These are phyloP conservation scores for Globisporangium iwayamae DNA, from an alignment of 352 stramenopile species.

Conservation along the genomic window DNA sequence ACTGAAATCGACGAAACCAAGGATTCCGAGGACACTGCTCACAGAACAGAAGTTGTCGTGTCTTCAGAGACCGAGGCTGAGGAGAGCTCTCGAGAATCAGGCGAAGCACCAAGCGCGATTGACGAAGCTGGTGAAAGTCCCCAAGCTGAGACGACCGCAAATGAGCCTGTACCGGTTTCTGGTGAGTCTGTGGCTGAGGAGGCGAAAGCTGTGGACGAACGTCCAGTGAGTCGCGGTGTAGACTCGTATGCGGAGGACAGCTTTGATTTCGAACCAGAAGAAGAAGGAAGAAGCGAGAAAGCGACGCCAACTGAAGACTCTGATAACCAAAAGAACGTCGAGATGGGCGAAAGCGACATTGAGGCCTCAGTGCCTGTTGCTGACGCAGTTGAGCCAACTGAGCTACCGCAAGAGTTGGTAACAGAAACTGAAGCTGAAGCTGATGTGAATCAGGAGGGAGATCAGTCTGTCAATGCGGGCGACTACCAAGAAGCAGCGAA, in stretches of 20 bases:
- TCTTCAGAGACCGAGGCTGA: neutral
- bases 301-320: neutral
- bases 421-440: neutral
- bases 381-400: neutral
- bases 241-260: slow-evolving; percentile 16
- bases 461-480: neutral
- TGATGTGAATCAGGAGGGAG: neutral
- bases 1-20: neutral
- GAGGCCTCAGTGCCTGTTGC: neutral
- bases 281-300: neutral
- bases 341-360: neutral
- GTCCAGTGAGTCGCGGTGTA: slow-evolving; percentile 8
- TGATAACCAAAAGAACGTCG: neutral
- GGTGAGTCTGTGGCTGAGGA: neutral
- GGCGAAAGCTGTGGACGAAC: slow-evolving; percentile 3
- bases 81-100: neutral
- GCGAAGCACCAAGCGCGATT: neutral
- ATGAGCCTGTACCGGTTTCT: neutral
- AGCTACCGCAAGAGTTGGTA: neutral
- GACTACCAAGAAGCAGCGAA: neutral
- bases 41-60: too few relatives aligned
- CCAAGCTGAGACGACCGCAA: neutral
- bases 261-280: slow-evolving; percentile 13
- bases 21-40: neutral
- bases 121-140: neutral